Percentiles rank a stretch among this genome's conserved stretches.
These are phyloP conservation scores for Globisporangium middletonii DNA, from an alignment of 352 stramenopile species.

Conservation along the genomic window DNA sequence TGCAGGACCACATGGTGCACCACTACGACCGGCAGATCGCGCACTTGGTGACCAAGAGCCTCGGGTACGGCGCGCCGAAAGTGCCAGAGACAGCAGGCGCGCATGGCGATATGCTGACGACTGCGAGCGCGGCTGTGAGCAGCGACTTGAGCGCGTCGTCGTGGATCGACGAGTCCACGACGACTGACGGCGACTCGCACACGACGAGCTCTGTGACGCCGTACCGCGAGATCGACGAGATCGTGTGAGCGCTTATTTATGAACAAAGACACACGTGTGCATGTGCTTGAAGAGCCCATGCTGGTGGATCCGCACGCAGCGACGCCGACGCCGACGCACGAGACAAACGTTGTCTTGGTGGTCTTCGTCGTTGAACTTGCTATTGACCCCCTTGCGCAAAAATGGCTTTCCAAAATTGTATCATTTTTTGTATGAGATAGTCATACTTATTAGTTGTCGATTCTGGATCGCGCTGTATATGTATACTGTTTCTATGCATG, in stretches of 20 bases:
- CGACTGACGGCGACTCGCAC: slow-evolving; percentile 8
- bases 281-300: background rate
- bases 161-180: slow-evolving; percentile 23
- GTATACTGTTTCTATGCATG: too few species aligned
- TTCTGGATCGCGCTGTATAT: too few species aligned
- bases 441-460: too few species aligned
- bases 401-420: too few species aligned
- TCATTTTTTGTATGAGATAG: too few species aligned
- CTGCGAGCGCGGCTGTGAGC: slow-evolving; percentile 5
- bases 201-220: slow-evolving; percentile 15
- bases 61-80: slow-evolving; percentile 25
- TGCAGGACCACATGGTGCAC: slow-evolving; percentile 78
- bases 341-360: too few species aligned
- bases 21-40: slow-evolving; percentile 76
- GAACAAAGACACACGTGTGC: background rate
- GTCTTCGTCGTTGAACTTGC: too few species aligned
- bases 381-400: too few species aligned
- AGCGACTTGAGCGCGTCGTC: slow-evolving; percentile 15
- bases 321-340: too few species aligned
- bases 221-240: slow-evolving; percentile 30
- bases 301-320: too few species aligned
- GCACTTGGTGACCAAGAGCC: slow-evolving; percentile 45
- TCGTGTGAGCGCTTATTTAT: slow-evolving; percentile 18
- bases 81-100: background rate
- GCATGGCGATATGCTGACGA: background rate